Evolutionary conservation across 1,284 basidiomycete species (phyloP), one percentile per base, ranked within the genome.

Genomic region (Moesziomyces globuligerus): DNA sequence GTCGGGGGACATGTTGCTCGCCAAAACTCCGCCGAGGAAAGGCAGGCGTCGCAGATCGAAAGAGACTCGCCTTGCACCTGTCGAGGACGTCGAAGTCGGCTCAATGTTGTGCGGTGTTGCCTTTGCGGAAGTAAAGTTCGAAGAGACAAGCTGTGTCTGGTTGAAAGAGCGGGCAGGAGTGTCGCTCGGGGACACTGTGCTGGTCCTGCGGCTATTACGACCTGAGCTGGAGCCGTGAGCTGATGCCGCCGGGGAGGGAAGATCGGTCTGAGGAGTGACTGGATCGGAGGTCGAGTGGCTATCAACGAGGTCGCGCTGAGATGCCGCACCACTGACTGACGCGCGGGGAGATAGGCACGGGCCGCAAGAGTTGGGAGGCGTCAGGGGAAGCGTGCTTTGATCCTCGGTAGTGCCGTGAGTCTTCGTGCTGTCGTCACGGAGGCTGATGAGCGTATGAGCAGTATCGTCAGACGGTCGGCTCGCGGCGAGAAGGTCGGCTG

Each of bases 11-110:
- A 59, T 66, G 20, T 59, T 66, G 47, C 15, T 28, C 4, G 55
- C 32, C 34, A 54, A n/a, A 7, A 50, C 43, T 8, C 42, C 29
- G 18, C 43, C 34, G 23, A 66, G 48, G 17, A 54, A 20, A 9
- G 55, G 47, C n/a, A 59, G 32, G 7, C 48, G 25, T 41, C 62
- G 62, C 34, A 59, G 43, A 25, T 66, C 62, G 48, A 66, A 59
- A 17, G 62, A 59, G 17, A 66, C 47, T 48, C 55, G 50, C 13
- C 43, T 44, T 11, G 40, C 32, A 25, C 53, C 40, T 18, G 46
- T 17, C 7, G 51, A 32, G 1, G 48, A 40, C 7, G 40, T 15
- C 0, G 32, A 34, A 7, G 41, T n/a, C 29, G 38, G n/a, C 18
- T 61, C 51, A 11, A 18, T 29, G 42, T 17, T 28, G 29, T 17